Percentiles rank a stretch among this genome's conserved stretches.
Conservation (phyloP, 345 rosid genomes). For the Pelargonium nanum region DNA sequence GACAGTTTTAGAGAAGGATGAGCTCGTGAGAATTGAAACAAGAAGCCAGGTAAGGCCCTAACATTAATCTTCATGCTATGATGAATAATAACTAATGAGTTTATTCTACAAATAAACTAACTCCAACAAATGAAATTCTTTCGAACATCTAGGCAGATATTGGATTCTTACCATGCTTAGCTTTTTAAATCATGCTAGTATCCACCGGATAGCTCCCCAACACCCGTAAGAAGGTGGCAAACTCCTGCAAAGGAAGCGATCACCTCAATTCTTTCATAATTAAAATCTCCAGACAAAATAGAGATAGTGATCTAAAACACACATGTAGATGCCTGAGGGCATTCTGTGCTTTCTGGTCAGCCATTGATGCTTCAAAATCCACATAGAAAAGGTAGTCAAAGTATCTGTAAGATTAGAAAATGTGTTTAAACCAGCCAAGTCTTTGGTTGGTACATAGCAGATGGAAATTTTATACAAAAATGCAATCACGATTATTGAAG, state of each 20-base stretch:
- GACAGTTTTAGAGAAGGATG: background rate
- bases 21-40: background rate
- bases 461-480: too few species aligned
- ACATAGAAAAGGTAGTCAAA: conserved; percentile 90
- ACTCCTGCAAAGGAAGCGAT: conserved; percentile 47
- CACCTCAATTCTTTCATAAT: background rate
- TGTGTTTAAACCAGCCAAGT: background rate
- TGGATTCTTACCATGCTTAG: background rate
- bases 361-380: conserved; percentile 98
- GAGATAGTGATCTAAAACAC: background rate
- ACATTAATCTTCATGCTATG: too few species aligned
- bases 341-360: conserved; percentile 80
- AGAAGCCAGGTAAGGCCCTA: background rate
- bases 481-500: background rate
- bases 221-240: conserved; percentile 88
- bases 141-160: background rate
- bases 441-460: too few species aligned
- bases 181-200: conserved; percentile 46
- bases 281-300: background rate
- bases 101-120: background rate
- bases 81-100: background rate
- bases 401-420: conserved; percentile 33
- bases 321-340: conserved; percentile 83
- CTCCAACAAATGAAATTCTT: background rate
- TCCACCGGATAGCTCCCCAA: conserved; percentile 95